Evolutionary conservation across 2,329 filamentous ascomycete genomes (phyloP).

Genomic region (Aspergillus sp.): DNA sequence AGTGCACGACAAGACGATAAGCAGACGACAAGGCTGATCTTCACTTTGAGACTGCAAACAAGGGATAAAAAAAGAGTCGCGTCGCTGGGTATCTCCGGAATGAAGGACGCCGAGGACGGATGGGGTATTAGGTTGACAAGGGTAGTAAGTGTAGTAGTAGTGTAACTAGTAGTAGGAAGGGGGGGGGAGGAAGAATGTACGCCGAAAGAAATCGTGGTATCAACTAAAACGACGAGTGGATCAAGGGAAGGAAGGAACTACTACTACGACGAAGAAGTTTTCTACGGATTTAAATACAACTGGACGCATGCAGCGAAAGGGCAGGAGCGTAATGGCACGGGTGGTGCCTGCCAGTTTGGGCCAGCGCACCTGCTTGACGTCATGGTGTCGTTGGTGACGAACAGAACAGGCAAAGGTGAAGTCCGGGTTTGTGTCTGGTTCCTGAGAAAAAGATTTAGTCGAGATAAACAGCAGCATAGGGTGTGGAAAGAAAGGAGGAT

Average conservation of each 20-base stretch:
- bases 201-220: not conserved
- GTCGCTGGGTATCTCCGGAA: conserved; percentile 27
- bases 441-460: too few relatives aligned
- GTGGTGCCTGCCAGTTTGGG: not conserved
- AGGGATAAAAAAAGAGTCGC: conserved; percentile 13
- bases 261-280: not conserved
- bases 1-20: not conserved
- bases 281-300: not conserved
- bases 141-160: not conserved
- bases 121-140: not conserved
- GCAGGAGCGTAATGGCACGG: not conserved
- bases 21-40: conserved; percentile 5
- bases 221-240: not conserved
- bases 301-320: not conserved
- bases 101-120: conserved; percentile 15
- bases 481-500: not conserved
- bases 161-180: not conserved
- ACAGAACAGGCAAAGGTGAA: not conserved
- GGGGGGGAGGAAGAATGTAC: not conserved
- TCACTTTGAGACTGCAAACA: conserved; percentile 1
- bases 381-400: conserved; percentile 11
- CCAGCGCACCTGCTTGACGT: conserved; percentile 10
- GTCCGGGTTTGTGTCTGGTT: too few relatives aligned
- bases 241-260: not conserved
- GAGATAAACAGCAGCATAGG: not conserved